Evolutionary conservation across 2,329 filamentous ascomycete genomes (phyloP), one percentile per base, ranked within the genome.

Genomic region (Nemania bipapillata): DNA sequence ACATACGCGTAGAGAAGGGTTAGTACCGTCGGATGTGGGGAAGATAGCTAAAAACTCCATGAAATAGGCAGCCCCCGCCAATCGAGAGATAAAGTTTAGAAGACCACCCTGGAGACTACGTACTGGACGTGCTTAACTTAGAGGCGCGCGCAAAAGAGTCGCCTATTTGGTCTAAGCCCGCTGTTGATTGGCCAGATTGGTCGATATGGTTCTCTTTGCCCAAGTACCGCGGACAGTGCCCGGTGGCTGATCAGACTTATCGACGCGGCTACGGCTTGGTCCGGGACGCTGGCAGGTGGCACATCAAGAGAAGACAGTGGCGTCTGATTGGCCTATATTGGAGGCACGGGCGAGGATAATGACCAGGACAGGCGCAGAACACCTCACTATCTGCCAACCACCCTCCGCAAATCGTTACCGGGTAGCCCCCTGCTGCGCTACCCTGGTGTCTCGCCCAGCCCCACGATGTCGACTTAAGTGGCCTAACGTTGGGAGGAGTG

Each of bases 391-490:
- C 53, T 54, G 63, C 67, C 67, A 69, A 60, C 67, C 67, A 69
- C 54, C 63, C 63, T 69, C 66, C 66, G 53, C 66, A 69, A 57
- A 69, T 59, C 28, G 58, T 35, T 15, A 40, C 57, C 22, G 40
- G 28, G 45, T 26, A 57, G 54, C 17, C 45, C 66, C 57, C 49
- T 65, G 62, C 59, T 45, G 50, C 56, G 20, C 56, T 26, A 26
- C 64, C 67, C 56, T 70, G 67, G 37, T 65, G 68, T 70, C 68
- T 70, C 62, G 68, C 61, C 68, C 66, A 69, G 66, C 63, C 66
- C 66, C 66, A 69, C 63, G 63, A 66, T 61, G 58, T 55, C 42
- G 63, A 56, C 57, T 61, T 40, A 24, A 66, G 56, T 60, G 63
- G 60, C 47, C 59, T 30, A 40, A 56, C 58, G 54, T 54, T 60